A percentile compares a stretch with the other conserved stretches of the same genome.
Evolutionary conservation across 176 grass and related monocot species (phyloP).

Genomic region (Neostapfia colusana): DNA sequence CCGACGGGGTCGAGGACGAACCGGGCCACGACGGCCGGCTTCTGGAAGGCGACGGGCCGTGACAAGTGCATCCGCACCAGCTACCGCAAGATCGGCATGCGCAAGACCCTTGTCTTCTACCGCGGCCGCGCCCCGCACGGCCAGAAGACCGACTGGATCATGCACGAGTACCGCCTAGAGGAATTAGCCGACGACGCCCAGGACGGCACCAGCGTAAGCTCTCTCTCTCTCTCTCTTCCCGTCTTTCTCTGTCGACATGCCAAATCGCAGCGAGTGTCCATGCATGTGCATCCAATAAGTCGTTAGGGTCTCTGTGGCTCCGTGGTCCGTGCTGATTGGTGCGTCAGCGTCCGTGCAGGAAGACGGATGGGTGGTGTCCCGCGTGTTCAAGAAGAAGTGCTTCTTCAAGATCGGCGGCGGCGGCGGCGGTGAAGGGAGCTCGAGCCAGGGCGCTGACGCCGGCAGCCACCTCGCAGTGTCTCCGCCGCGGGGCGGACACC

Average conservation of each 20-base stretch:
- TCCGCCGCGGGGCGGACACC: constrained; percentile 34
- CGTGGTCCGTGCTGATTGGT: not conserved
- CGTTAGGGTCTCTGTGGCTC: constrained; percentile 13
- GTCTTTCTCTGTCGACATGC: not conserved
- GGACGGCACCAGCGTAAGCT: constrained; percentile 45
- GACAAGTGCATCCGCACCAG: constrained; percentile 99
- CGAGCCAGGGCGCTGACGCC: constrained; percentile 48
- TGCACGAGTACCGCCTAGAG: constrained; percentile 92
- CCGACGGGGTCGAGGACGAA: constrained; percentile 96
- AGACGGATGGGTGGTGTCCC: constrained; percentile 95
- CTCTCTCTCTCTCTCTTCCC: not conserved
- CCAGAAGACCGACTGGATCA: constrained; percentile 96
- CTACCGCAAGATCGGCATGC: constrained; percentile 97
- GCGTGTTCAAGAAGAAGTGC: constrained; percentile 99
- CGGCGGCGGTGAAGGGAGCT: constrained; percentile 39
- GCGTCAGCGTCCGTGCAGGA: constrained; percentile 41
- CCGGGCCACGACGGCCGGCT: constrained; percentile 77
- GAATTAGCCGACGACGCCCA: constrained; percentile 65
- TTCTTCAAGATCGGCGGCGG: constrained; percentile 80
- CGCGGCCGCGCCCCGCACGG: constrained; percentile 92
- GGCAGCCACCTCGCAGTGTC: constrained; percentile 39
- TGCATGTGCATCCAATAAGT: not conserved
- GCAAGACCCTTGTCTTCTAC: constrained; percentile 99
- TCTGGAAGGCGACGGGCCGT: constrained; percentile 96
- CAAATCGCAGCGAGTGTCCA: not conserved